A percentile compares a stretch with the other conserved stretches of the same genome.
Conservation (phyloP, 176 grass and related monocot genomes). For the Musa troglodytarum region DNA sequence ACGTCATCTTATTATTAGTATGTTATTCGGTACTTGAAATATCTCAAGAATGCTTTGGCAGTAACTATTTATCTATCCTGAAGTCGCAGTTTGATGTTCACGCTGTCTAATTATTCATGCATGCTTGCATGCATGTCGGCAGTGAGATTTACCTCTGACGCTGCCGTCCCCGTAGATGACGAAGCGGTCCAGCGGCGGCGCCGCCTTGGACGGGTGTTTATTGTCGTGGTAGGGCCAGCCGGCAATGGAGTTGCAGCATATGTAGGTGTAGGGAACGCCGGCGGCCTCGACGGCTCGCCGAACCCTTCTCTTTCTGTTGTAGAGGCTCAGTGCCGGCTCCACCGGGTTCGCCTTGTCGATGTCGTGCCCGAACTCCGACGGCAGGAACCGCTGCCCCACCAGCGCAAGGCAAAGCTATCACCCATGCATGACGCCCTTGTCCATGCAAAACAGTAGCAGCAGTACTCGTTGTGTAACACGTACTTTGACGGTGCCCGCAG, state of each 20-base stretch:
- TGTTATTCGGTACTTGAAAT: no score
- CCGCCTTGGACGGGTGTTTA: conserved; percentile 51
- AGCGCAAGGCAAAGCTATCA: neutral
- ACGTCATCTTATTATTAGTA: no score
- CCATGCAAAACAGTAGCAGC: no score
- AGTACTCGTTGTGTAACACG: no score
- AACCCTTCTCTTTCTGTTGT: conserved; percentile 45
- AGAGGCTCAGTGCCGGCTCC: conserved; percentile 45
- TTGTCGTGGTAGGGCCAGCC: conserved; percentile 71
- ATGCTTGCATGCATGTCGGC: no score
- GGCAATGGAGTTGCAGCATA: conserved; percentile 82
- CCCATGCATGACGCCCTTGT: no score
- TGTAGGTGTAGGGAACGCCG: conserved; percentile 53
- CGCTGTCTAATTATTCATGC: no score
- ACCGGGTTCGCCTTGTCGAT: conserved; percentile 65
- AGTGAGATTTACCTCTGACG: conserved; percentile 29
- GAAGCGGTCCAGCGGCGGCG: conserved; percentile 59
- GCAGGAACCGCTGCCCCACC: conserved; percentile 42
- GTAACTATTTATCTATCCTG: no score
- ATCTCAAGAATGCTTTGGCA: no score
- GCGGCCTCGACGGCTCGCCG: conserved; percentile 48
- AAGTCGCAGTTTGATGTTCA: no score
- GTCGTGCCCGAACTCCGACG: conserved; percentile 79
- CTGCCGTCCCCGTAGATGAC: conserved; percentile 69
- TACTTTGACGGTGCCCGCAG: conserved; percentile 50